Base-by-base conservation (phyloP, 2,329 filamentous ascomycete species). In the Clonostachys chloroleuca region DNA sequence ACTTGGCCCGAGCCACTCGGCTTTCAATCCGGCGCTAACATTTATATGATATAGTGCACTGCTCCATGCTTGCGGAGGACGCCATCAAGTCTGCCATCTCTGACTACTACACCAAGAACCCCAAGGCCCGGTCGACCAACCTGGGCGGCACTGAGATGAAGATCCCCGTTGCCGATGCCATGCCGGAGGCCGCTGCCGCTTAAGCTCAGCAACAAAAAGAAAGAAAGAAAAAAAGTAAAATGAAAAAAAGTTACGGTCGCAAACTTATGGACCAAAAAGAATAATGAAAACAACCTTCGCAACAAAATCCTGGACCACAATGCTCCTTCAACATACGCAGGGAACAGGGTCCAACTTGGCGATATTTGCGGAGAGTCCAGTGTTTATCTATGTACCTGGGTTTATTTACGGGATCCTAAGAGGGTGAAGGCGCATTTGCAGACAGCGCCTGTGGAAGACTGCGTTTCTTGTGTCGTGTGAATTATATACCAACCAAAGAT, bases 21-120 rank as follows among this genome's bases (percentile, higher is more conserved):
- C 14, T n/a, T n/a, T 18, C 10, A 12, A 45, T 7, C 18, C n/a
- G 12, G 36, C 34, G 34, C 37, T 37, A 34, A 48, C 43, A 34
- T 42, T 34, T 8, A 8, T n/a, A 30, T 10, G 24, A 4, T 45
- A 41, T 55, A 91, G 87, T 95, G 41, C 89, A 95, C 70, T 95
- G 89, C 77, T 92, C 87, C 46, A 94, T 95, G 87, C 80, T 95
- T 54, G 89, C 89, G 20, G 89, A 95, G 68, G 89, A 95, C 63
- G 89, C 89, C 53, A 95, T 95, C 77, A 92, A 94, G 71, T 89
- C 87, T 42, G 89, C 89, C 58, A 94, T 95, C 62, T 86, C 83
- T 49, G 90, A 95, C 66, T 95, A 94, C 74, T 89, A 94, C 72
- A 88, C 83, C 65, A 94, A 92, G 78, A 89, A 66, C 52, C 61